Evolutionary conservation across 2,329 filamentous ascomycete genomes (phyloP), one percentile per base, ranked within the genome.

Genomic region (Scytalidium lignicola): DNA sequence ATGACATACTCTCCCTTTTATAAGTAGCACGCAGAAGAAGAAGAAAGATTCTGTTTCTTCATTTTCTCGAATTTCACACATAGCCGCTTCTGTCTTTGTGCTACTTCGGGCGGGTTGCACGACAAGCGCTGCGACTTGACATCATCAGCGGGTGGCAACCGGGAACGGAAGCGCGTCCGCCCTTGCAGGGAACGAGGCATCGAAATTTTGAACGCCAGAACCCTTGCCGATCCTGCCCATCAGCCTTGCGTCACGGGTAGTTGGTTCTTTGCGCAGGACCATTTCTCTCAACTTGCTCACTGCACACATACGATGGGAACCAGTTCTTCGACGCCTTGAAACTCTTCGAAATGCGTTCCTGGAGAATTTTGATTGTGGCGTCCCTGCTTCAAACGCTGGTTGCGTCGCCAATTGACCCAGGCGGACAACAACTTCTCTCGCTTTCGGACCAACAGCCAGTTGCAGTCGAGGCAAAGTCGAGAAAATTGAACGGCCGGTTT

Each of bases 401-500:
- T 5, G 32, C 32, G 7, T 37, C 32, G 10, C 32, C 32, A 5
- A 8, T 37, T n/a, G 32, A 5, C 6, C 23, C 23, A 26, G 23
- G 23, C 6, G 23, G 6, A 6, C 23, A 5, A 6, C 23, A 26
- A 10, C 23, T 26, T 26, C 10, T 26, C 23, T 26, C 23, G 5
- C 6, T 37, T n/a, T 5, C 32, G 10, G 15, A 8, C 32, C 32
- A 17, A 13, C 32, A 37, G n/a, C 32, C 32, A 15, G 32, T 17
- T 5, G n/a, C 32, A 4, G 32, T 17, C 8, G 12, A 37, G 15
- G 32, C 12, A 37, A n/a, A 37, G 4, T 43, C 48, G 21, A 51
- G 56, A 54, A 76, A 73, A 60, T 70, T 90, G 59, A 78, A 80
- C 55, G 90, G 90, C 56, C 82, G 80, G 65, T 95, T 95, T 71